phyloP scores from a whole-genome alignment of 371 early-diverging fungal species.

The Conidiobolus incongruus region DNA sequence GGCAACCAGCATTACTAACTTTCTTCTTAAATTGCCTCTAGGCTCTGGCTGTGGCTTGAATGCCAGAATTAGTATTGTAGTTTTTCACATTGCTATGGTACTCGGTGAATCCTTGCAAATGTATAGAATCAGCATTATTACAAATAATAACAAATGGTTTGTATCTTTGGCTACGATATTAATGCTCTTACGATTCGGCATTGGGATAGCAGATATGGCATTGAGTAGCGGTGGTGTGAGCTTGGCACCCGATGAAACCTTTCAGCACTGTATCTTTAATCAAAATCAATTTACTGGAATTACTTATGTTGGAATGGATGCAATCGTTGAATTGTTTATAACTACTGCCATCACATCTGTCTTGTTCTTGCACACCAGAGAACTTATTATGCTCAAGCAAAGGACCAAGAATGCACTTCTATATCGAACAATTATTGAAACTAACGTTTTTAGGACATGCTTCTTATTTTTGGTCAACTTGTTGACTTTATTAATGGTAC shows the following conservation, averaged over 20 bases:
- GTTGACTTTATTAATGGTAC: background rate
- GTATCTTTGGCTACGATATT: background rate
- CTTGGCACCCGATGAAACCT: background rate
- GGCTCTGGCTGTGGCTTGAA: background rate
- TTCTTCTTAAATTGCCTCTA: background rate
- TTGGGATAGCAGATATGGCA: background rate
- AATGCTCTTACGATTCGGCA: background rate
- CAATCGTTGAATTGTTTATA: constrained; percentile 4
- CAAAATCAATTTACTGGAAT: constrained; percentile 1
- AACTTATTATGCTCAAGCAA: background rate
- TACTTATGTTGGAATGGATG: constrained; percentile 2
- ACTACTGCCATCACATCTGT: constrained; percentile 2
- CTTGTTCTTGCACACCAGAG: background rate
- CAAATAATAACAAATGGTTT: background rate
- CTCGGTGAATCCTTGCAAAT: constrained; percentile 2
- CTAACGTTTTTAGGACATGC: constrained; percentile 2
- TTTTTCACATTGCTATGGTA: constrained; percentile 1
- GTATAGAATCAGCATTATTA: constrained; percentile 1
- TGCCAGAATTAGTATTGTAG: background rate
- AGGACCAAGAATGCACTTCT: background rate
- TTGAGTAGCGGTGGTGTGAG: background rate
- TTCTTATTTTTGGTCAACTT: constrained; percentile 1
- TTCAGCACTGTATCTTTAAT: background rate
- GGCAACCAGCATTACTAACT: background rate
- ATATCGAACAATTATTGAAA: constrained; percentile 3